These are phyloP conservation scores for Annulohypoxylon nitens DNA, from an alignment of 495 filamentous ascomycete species.

Conservation along the genomic window DNA sequence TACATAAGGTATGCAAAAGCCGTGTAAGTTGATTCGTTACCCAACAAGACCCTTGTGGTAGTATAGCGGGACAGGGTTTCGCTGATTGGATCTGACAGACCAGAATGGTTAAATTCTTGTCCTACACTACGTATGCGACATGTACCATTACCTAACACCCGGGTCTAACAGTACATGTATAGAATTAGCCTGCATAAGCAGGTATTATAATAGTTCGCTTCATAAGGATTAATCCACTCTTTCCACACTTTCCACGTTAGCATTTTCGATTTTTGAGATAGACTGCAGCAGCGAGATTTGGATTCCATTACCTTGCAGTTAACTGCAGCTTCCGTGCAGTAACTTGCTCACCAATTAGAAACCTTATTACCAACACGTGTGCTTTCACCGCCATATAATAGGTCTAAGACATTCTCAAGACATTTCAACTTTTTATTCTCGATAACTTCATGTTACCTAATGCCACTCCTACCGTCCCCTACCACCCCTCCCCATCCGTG, in stretches of 20 bases:
- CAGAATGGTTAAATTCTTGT: background rate
- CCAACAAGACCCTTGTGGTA: constrained; percentile 20
- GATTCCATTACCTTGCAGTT: background rate
- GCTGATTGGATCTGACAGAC: constrained; percentile 5
- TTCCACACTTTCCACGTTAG: too few relatives aligned
- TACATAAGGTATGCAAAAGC: background rate
- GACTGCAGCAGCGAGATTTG: constrained; percentile 17
- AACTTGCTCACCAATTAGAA: constrained; percentile 31
- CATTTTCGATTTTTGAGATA: constrained; percentile 2
- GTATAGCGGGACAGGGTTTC: background rate
- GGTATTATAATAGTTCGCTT: constrained; percentile 8
- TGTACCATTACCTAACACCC: constrained; percentile 38
- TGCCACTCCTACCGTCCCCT: background rate
- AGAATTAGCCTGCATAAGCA: constrained; percentile 11
- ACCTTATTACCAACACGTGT: constrained; percentile 35
- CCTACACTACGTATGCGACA: background rate
- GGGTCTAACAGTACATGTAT: constrained; percentile 15
- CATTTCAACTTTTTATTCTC: constrained; percentile 14
- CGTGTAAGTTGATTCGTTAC: constrained; percentile 38
- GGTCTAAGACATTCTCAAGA: constrained; percentile 19
- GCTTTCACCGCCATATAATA: constrained; percentile 41
- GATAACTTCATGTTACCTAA: constrained; percentile 31
- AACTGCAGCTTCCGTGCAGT: background rate
- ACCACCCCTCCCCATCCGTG: background rate
- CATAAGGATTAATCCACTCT: constrained; percentile 1